phyloP scores from a whole-genome alignment of 306 rosid species.

The Phaseolus lunatus region DNA sequence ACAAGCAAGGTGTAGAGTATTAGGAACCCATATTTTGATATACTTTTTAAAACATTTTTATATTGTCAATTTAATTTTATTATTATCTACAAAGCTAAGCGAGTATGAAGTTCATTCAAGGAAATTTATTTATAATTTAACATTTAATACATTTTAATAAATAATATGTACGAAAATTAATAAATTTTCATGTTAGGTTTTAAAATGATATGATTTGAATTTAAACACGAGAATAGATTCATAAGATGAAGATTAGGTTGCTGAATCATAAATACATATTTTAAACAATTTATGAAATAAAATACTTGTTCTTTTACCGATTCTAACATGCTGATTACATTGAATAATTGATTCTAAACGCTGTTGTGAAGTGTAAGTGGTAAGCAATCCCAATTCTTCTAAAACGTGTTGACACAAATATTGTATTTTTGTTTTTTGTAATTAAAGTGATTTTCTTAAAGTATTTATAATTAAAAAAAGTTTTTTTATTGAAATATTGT shows the following conservation, averaged over 20 bases:
- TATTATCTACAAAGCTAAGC: background rate
- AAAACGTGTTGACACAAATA: background rate
- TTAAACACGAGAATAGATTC: background rate
- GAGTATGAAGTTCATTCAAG: background rate
- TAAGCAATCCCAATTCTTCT: background rate
- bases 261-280: too few relatives aligned
- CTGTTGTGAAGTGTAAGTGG: background rate
- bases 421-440: too few relatives aligned
- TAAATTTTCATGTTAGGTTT: background rate
- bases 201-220: background rate
- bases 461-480: too few relatives aligned
- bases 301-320: background rate
- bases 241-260: background rate
- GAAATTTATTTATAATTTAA: background rate
- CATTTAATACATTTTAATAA: background rate
- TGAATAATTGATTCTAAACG: background rate
- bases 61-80: too few relatives aligned
- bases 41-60: background rate
- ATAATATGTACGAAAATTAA: background rate
- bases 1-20: background rate
- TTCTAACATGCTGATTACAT: background rate
- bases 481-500: too few relatives aligned
- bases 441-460: too few relatives aligned
- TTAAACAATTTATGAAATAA: too few relatives aligned
- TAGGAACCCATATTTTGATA: background rate